These are phyloP conservation scores for Penicillium salamii DNA, from an alignment of 495 filamentous ascomycete species.

Conservation along the genomic window DNA sequence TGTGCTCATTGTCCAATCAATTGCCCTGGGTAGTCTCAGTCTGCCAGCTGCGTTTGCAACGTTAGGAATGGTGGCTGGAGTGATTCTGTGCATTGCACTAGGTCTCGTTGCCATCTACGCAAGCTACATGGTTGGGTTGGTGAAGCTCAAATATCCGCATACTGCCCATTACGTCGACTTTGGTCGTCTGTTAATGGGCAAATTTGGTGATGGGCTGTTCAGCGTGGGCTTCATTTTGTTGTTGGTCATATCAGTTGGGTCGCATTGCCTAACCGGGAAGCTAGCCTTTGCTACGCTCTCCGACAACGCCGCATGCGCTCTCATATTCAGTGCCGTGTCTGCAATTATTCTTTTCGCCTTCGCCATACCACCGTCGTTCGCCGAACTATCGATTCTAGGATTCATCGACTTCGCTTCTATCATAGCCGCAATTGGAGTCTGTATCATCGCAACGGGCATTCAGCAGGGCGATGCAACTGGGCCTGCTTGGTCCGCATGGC, in stretches of 20 bases:
- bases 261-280: slow-evolving; percentile 62
- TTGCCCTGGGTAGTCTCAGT: slow-evolving; percentile 57
- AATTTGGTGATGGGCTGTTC: slow-evolving; percentile 55
- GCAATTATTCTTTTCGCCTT: slow-evolving; percentile 57
- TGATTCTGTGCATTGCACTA: slow-evolving; percentile 50
- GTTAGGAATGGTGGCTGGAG: slow-evolving; percentile 53
- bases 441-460: slow-evolving; percentile 63
- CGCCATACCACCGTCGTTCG: slow-evolving; percentile 56
- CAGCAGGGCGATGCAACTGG: slow-evolving; percentile 31
- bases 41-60: slow-evolving; percentile 56
- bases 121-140: slow-evolving; percentile 64
- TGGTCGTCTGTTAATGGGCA: slow-evolving; percentile 58
- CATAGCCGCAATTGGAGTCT: slow-evolving; percentile 61
- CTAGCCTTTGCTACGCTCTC: neutral
- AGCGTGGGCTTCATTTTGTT: slow-evolving; percentile 55
- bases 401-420: slow-evolving; percentile 65
- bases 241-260: slow-evolving; percentile 63
- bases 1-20: slow-evolving; percentile 57
- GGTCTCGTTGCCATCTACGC: slow-evolving; percentile 69
- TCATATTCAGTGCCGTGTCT: slow-evolving; percentile 61
- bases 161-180: slow-evolving; percentile 64
- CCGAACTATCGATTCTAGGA: slow-evolving; percentile 55
- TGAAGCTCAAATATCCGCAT: slow-evolving; percentile 62
- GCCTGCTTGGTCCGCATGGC: slow-evolving; percentile 39
- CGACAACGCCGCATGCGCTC: neutral